phyloP scores from a whole-genome alignment of 2,329 filamentous ascomycete species.

The Cadophora sp. region DNA sequence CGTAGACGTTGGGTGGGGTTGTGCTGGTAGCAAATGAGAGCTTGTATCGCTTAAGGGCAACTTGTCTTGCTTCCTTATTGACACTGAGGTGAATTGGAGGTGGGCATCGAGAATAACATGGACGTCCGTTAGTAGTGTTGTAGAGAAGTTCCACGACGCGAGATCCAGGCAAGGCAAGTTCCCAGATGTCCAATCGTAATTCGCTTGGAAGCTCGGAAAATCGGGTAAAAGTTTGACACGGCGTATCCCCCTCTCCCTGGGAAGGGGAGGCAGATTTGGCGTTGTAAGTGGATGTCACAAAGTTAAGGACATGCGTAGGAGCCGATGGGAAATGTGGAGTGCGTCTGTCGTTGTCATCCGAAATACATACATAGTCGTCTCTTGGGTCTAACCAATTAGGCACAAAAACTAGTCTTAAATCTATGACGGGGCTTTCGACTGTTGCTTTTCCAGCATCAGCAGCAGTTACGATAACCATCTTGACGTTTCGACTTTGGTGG shows the following conservation, averaged over 20 bases:
- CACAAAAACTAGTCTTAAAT: background rate
- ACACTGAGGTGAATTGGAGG: background rate
- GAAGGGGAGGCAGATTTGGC: too few relatives aligned
- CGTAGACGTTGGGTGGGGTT: background rate
- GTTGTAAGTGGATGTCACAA: background rate
- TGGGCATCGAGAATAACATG: background rate
- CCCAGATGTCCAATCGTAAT: conserved; percentile 1
- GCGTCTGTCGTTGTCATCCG: background rate
- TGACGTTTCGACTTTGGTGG: too few relatives aligned
- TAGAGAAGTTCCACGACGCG: background rate
- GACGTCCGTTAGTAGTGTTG: background rate
- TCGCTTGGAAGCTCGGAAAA: background rate
- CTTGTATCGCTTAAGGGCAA: conserved; percentile 4
- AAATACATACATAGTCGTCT: background rate
- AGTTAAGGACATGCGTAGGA: background rate
- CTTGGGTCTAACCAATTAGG: background rate
- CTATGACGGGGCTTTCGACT: too few relatives aligned
- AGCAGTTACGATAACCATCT: background rate
- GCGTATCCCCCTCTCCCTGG: too few relatives aligned
- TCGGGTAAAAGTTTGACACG: background rate
- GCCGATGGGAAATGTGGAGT: background rate
- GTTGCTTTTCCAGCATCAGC: background rate
- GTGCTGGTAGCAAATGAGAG: background rate
- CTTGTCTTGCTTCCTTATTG: background rate
- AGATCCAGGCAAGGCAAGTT: background rate